Conservation (phyloP, 139 green algal genomes). For the Chlorella vulgaris region DNA sequence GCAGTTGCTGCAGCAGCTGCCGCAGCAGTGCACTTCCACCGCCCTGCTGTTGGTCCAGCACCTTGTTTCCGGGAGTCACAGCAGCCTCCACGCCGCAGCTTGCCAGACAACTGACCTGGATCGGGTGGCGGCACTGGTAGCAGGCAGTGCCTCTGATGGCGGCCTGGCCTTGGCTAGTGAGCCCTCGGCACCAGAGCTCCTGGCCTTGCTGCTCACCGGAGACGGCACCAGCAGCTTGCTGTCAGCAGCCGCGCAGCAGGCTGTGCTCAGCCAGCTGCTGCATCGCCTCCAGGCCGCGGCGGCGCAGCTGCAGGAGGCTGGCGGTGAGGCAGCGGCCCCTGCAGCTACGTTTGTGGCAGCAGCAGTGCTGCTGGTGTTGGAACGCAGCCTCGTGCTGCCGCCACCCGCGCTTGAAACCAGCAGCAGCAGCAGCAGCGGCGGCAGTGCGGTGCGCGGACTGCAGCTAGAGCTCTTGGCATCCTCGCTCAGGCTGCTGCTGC, state of each 20-base stretch:
- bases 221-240: not conserved
- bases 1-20: slow-evolving; percentile 20
- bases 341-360: not conserved
- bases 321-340: not conserved
- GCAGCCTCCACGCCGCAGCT: not conserved
- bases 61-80: not conserved
- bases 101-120: slow-evolving; percentile 3
- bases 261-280: not conserved
- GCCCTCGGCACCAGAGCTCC: not conserved
- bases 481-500: slow-evolving; percentile 12
- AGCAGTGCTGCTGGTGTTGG: slow-evolving; percentile 8
- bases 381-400: not conserved
- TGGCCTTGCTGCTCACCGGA: slow-evolving; percentile 14
- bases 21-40: not conserved
- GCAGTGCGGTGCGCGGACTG: not conserved
- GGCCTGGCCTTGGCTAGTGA: not conserved
- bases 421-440: not conserved
- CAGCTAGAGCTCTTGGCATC: slow-evolving; percentile 21
- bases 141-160: no score
- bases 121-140: not conserved
- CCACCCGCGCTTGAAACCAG: slow-evolving; percentile 6
- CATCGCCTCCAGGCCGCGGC: not conserved
- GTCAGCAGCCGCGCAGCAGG: not conserved
- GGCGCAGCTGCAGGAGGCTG: not conserved
- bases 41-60: slow-evolving; percentile 7